phyloP scores from a whole-genome alignment of 225 moss, liverwort and hornwort genomes.

The Marchantia polymorpha region DNA sequence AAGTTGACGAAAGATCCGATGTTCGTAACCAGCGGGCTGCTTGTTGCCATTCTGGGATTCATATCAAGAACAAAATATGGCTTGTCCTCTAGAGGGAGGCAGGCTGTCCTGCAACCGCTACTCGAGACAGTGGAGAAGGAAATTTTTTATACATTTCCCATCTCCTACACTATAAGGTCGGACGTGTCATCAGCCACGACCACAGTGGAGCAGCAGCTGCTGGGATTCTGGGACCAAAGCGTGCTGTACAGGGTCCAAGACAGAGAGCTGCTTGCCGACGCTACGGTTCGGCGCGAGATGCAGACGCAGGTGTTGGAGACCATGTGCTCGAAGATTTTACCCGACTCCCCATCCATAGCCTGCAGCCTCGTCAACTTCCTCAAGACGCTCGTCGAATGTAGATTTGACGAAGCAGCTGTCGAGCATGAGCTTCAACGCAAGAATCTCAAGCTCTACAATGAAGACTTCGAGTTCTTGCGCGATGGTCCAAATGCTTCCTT shows the following conservation, averaged over 20 bases:
- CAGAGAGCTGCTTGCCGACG: not conserved
- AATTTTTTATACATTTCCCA: not conserved
- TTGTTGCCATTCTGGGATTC: conserved; percentile 16
- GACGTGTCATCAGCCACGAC: not conserved
- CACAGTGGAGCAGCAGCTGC: not conserved
- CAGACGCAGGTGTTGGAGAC: conserved; percentile 14
- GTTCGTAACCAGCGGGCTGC: conserved; percentile 15
- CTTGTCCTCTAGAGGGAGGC: not conserved
- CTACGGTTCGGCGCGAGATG: not conserved
- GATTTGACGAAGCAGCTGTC: conserved; percentile 14
- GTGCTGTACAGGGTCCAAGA: not conserved
- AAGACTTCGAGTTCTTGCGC: conserved; percentile 10
- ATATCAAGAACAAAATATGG: not conserved
- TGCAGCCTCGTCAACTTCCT: conserved; percentile 10
- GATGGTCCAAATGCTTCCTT: not conserved
- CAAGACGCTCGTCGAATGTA: conserved; percentile 5
- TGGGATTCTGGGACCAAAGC: not conserved
- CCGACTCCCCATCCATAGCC: not conserved
- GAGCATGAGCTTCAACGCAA: conserved; percentile 19
- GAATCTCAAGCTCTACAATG: conserved; percentile 11
- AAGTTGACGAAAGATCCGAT: not conserved
- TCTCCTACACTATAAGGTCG: not conserved
- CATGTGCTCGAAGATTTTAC: conserved; percentile 2
- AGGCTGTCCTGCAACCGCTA: not conserved
- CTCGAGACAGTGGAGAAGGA: conserved; percentile 2